phyloP scores from a whole-genome alignment of 176 grass and related monocot genomes.

The Triticum dicoccoides region DNA sequence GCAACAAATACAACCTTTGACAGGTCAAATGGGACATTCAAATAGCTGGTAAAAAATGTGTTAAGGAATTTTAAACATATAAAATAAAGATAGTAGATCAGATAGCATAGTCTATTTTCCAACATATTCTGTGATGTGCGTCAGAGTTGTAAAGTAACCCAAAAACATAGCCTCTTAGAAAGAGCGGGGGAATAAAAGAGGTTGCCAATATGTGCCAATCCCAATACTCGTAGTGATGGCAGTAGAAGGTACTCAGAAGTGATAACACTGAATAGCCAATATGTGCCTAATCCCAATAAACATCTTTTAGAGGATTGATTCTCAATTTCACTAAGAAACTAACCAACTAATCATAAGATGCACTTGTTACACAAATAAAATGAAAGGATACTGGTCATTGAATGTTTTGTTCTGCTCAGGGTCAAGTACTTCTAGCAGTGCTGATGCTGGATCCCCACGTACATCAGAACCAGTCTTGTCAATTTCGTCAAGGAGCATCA shows the following conservation, averaged over 20 bases:
- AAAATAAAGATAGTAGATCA: slow-evolving; percentile 14
- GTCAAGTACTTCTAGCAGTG: slow-evolving; percentile 98
- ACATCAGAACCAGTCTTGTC: slow-evolving; percentile 99
- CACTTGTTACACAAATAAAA: slow-evolving; percentile 13
- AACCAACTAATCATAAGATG: slow-evolving; percentile 19
- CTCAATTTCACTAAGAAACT: background rate
- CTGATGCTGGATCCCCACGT: slow-evolving; percentile 95
- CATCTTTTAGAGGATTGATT: background rate
- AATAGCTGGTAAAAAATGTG: slow-evolving; percentile 66
- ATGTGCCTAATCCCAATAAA: slow-evolving; percentile 3
- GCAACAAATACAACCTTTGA: slow-evolving; percentile 98
- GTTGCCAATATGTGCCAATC: background rate
- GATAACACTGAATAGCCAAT: background rate
- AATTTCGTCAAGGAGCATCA: slow-evolving; percentile 99
- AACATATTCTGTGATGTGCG: background rate
- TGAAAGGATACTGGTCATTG: slow-evolving; percentile 96
- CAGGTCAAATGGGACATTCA: slow-evolving; percentile 97
- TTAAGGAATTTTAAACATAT: slow-evolving; percentile 48
- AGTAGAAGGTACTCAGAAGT: background rate
- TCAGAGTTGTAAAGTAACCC: slow-evolving; percentile 16
- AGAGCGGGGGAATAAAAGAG: slow-evolving; percentile 1
- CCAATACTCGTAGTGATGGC: background rate
- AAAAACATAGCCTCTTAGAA: background rate
- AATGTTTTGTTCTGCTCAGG: slow-evolving; percentile 94
- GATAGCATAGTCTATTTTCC: background rate